Conservation (phyloP, 2,329 filamentous ascomycete genomes). For the Beauveria sp. region DNA sequence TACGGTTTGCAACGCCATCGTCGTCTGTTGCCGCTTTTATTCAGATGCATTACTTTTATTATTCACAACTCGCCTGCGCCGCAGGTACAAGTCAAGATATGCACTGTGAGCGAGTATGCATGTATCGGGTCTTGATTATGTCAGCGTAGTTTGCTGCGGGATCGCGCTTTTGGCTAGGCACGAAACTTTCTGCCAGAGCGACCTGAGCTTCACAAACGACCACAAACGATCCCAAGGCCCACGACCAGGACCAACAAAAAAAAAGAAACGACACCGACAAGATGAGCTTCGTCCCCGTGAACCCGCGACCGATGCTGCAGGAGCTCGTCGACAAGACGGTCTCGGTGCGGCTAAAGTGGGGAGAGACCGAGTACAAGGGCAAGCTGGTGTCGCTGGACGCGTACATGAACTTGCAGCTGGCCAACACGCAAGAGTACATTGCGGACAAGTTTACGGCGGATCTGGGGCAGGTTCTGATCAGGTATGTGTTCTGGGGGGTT, state of each 20-base stretch:
- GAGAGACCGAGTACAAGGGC: constrained; percentile 94
- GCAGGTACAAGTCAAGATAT: background rate
- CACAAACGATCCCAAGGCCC: background rate
- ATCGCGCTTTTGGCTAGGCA: constrained; percentile 4
- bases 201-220: background rate
- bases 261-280: constrained; percentile 12
- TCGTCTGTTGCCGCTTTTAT: background rate
- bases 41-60: background rate
- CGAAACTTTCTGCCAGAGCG: constrained; percentile 1
- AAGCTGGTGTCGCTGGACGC: constrained; percentile 86
- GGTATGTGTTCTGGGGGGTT: constrained; percentile 40
- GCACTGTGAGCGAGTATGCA: background rate
- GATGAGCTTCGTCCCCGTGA: constrained; percentile 73
- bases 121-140: constrained; percentile 1
- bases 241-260: background rate
- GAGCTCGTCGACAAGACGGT: constrained; percentile 87
- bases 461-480: constrained; percentile 85
- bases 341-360: constrained; percentile 93
- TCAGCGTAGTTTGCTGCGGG: background rate
- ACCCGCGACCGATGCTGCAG: constrained; percentile 95
- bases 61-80: background rate
- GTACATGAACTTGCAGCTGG: constrained; percentile 98
- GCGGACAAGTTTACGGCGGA: constrained; percentile 77
- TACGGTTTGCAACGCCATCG: background rate
- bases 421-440: constrained; percentile 86